Base-by-base conservation (phyloP, 148 eudicot species). In the Fagopyrum homotropicum region DNA sequence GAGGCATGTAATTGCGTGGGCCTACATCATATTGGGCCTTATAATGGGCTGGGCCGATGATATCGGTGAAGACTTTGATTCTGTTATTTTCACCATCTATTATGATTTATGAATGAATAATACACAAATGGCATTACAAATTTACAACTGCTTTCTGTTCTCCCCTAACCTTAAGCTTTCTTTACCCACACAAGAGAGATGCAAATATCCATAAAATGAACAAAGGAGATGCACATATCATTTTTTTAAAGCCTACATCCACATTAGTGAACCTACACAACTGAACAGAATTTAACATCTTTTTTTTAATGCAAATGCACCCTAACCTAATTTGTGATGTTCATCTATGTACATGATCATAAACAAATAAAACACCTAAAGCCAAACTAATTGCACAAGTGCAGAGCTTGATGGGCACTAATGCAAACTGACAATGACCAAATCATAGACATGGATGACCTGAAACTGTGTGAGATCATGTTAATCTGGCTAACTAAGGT, bases 401-500 rank as follows among this genome's bases (percentile, higher is more conserved):
- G 45, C 69, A 63, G 16, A 29, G 4, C 66, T 22, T 63, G 15
- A 63, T 35, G 12, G 3, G 26, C 45, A 63, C n/a, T 63, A 29
- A 29, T 11, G 43, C 45, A 29, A 35, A 63, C 69, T 30, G 69
- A 63, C 15, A 63, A 30, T 30, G 45, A 29, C 26, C 16, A 63
- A 30, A 63, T 63, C 22, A 57, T 11, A 57, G 26, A 57, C 11
- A 57, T 57, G 63, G 63, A 7, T 57, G 63, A 19, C 6, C 16
- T 10, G 45, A 63, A 63, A 35, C 40, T 63, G 45, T 61, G 10
- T 22, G 68, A n/a, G 45, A 57, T n/a, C 48, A 45, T 16, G 26
- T 30, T 70, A 44, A 44, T 19, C 11, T 45, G 55, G 73, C 55
- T 72, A 81, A 76, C 80, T 77, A 78, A 94, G 98, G 81, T 90